phyloP scores from a whole-genome alignment of 164 flowering plant genomes.

The Magnolia changhungtana region DNA sequence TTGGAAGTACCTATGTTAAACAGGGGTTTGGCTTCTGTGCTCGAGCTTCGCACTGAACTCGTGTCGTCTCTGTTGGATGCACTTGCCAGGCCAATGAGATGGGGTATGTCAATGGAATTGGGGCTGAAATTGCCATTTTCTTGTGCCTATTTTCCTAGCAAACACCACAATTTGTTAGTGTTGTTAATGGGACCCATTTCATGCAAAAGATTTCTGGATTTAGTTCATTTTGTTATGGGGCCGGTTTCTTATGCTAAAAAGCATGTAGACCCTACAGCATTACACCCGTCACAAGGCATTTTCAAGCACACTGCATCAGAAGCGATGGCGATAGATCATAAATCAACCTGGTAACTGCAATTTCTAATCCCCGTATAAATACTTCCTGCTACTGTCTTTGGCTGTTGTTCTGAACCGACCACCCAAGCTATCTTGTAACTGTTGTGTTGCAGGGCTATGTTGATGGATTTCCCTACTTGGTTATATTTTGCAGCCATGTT shows the following conservation, averaged over 20 bases:
- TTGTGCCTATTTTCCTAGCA: slow-evolving; percentile 56
- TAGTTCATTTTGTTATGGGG: slow-evolving; percentile 30
- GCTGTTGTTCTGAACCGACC: slow-evolving; percentile 7
- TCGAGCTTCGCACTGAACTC: slow-evolving; percentile 41
- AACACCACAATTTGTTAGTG: slow-evolving; percentile 25
- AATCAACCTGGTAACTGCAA: slow-evolving; percentile 55
- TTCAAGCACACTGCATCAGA: slow-evolving; percentile 23
- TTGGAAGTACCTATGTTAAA: neutral
- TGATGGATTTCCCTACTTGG: slow-evolving; percentile 72
- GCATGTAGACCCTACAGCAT: slow-evolving; percentile 1
- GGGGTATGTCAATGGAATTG: slow-evolving; percentile 58
- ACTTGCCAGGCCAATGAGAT: slow-evolving; percentile 53
- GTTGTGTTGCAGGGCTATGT: slow-evolving; percentile 56
- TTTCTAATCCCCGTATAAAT: slow-evolving; percentile 4
- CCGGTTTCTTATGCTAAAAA: slow-evolving; percentile 15
- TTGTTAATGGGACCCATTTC: slow-evolving; percentile 52
- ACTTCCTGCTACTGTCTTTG: neutral
- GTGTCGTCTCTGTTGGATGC: slow-evolving; percentile 49
- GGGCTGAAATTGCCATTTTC: slow-evolving; percentile 64
- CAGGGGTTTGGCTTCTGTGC: slow-evolving; percentile 65
- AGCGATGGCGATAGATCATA: slow-evolving; percentile 34
- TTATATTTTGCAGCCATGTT: slow-evolving; percentile 55
- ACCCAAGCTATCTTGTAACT: slow-evolving; percentile 7
- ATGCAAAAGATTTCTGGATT: slow-evolving; percentile 32
- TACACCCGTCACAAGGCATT: neutral